A percentile compares a stretch with the other conserved stretches of the same genome.
phyloP scores from a whole-genome alignment of 768 basidiomycete species.

The Termitomyces sp. region DNA sequence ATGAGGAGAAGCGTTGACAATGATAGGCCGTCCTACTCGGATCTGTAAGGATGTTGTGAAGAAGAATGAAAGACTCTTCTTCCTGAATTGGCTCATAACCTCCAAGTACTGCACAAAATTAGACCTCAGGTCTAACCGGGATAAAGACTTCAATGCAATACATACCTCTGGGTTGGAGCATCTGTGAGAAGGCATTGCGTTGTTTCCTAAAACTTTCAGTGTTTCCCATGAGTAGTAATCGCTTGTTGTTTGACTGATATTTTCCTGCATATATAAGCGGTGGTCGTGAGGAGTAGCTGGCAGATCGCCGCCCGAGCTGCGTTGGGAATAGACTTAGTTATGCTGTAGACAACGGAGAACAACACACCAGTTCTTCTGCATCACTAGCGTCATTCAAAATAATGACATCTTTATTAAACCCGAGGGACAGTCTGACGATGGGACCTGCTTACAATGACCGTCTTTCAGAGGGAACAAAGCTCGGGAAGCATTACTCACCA shows the following conservation, averaged over 20 bases:
- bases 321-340: not conserved
- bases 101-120: not conserved
- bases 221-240: not conserved
- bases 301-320: not conserved
- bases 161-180: not conserved
- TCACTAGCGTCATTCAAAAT: not conserved
- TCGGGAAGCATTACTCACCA: not conserved
- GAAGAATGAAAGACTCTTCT: not conserved
- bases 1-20: not conserved
- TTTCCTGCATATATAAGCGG: not conserved
- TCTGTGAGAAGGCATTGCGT: not conserved
- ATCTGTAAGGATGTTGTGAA: not conserved
- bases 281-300: not conserved
- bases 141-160: not conserved
- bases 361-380: not conserved
- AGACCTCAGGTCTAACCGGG: not conserved
- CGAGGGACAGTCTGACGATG: not conserved
- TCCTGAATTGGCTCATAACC: not conserved
- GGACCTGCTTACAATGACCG: not conserved
- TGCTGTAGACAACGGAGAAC: not conserved
- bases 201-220: not conserved
- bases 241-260: not conserved
- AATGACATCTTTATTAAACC: not conserved
- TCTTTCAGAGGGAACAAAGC: not conserved
- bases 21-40: not conserved